Evolutionary conservation across 2,329 filamentous ascomycete genomes (phyloP), one percentile per base, ranked within the genome.

Genomic region (Colletotrichum tanaceti): DNA sequence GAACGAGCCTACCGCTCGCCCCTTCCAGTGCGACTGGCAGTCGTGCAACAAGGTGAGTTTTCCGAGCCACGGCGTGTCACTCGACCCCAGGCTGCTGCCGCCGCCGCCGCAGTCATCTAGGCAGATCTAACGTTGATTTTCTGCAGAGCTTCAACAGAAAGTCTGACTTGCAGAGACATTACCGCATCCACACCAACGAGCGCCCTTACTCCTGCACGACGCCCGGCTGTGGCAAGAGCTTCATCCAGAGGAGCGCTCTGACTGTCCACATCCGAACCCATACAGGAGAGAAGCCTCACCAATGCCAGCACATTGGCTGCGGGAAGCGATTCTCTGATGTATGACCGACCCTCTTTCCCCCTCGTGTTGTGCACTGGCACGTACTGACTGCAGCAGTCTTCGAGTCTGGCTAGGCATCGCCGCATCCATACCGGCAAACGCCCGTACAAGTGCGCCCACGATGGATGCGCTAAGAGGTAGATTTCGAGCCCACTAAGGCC

Each of bases 151-250:
- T 92, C 82, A 91, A 91, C 78, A 85, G 90, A 74, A 91, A 91
- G 78, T 91, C 90, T 20, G 90, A 91, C 73, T 80, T 92, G 69
- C 89, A 91, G 74, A 85, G 90, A 75, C 90, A 92, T 75, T 90
- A 90, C 75, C 85, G 90, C 71, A 92, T 91, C 74, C 90, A 92
- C 78, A 92, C 90, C 62, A 91, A 91, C 75, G 89, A 91, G 77
- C 82, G 89, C 22, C 90, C 90, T 11, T 91, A 91, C 76, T 83
- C 84, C 38, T 92, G 89, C 78, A 81, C 81, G 63, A 86, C 83
- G 10, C 83, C 83, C 10, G 87, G 85, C 6, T 92, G 90, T 74
- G 87, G 87, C 52, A 91, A 92, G 80, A 89, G 87, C 77, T 92
- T 92, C 77, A 91, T 91, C 71, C 90, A 92, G 74, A 83, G 89